These are phyloP conservation scores for Nepenthes gracilis DNA, from an alignment of 148 eudicot genomes.

Conservation along the genomic window DNA sequence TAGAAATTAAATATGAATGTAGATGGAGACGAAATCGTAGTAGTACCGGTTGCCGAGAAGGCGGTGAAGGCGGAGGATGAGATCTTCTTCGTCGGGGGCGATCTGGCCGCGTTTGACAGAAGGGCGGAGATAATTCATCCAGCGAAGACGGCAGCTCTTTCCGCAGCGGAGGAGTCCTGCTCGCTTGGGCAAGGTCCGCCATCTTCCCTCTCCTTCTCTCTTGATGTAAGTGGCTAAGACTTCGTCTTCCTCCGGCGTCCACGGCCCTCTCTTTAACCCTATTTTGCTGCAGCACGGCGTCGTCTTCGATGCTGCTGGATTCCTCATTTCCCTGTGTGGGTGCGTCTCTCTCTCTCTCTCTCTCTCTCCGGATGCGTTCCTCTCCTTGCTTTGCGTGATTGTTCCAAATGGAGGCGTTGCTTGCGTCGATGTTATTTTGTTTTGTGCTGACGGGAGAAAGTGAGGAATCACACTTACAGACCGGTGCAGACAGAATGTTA, in stretches of 20 bases:
- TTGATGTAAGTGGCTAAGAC: conserved; percentile 23
- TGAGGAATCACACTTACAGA: too few relatives aligned
- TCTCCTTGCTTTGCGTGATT: too few relatives aligned
- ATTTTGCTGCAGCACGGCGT: conserved; percentile 16
- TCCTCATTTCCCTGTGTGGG: conserved; percentile 7
- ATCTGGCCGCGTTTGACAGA: conserved; percentile 51
- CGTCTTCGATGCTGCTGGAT: conserved; percentile 13
- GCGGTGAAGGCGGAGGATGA: conserved; percentile 61
- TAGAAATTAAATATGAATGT: background rate
- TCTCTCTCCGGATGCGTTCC: too few relatives aligned
- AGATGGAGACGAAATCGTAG: background rate
- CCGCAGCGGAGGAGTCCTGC: conserved; percentile 56
- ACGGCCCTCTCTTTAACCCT: conserved; percentile 51
- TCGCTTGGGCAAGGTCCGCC: conserved; percentile 12
- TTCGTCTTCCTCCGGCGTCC: conserved; percentile 61
- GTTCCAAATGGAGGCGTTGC: too few relatives aligned
- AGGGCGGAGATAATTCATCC: conserved; percentile 62
- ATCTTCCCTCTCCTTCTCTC: conserved; percentile 8
- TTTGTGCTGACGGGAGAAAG: too few relatives aligned
- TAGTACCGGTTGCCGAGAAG: conserved; percentile 49
- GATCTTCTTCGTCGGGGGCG: conserved; percentile 49
- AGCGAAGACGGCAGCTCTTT: conserved; percentile 56
- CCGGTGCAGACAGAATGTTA: too few relatives aligned
- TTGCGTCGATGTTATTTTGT: too few relatives aligned
- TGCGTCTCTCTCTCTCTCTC: too few relatives aligned